Base-by-base conservation (phyloP, 2,329 filamentous ascomycete species). In the Beauveria scarabaeidicola region DNA sequence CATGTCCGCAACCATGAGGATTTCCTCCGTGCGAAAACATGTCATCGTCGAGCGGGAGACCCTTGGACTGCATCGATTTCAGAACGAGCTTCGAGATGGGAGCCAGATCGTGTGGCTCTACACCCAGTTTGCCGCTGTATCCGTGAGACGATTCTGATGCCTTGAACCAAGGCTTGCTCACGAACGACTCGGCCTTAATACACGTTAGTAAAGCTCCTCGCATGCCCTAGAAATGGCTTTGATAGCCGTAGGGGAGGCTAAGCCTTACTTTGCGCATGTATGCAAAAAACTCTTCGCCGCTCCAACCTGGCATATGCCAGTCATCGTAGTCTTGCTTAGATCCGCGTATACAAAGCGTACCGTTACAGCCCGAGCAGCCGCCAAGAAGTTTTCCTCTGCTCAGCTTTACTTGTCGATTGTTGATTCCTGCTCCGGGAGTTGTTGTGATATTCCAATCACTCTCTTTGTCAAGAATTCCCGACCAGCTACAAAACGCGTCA, bases 151-250 rank as follows among this genome's bases (percentile, higher is more conserved):
- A 70, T 9, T 72, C 66, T 46, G 77, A 72, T 2, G 76, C 77
- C 38, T 81, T 67, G 68, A 84, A 83, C 81, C 81, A 84, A 29
- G 77, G 70, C 65, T 85, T 85, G 21, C 70, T 66, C 59, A 84
- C 78, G 64, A 85, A 86, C 2, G 77, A 81, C 63, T 86, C 83
- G 1, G 79, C 73, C 79, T 74, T 52, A 3, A 19, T 5, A 29
- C 4, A 50, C 47, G 21, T 48, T 11, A 56, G 41, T 57, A 59
- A 62, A 32, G 6, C 32, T 25, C 32, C 32, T 29, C 41, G 32
- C 17, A 3, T 5, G 32, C 32, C 5, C 40, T 13, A 21, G 3
- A 6, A 32, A 47, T 40, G n/a, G 5, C 10, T 11, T 41, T 9
- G 6, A 29, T 23, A 25, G 19, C 17, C 41, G 8, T 40, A 32